These are phyloP conservation scores for Colletotrichum neosansevieriae DNA, from an alignment of 2,329 filamentous ascomycete species.

Conservation along the genomic window DNA sequence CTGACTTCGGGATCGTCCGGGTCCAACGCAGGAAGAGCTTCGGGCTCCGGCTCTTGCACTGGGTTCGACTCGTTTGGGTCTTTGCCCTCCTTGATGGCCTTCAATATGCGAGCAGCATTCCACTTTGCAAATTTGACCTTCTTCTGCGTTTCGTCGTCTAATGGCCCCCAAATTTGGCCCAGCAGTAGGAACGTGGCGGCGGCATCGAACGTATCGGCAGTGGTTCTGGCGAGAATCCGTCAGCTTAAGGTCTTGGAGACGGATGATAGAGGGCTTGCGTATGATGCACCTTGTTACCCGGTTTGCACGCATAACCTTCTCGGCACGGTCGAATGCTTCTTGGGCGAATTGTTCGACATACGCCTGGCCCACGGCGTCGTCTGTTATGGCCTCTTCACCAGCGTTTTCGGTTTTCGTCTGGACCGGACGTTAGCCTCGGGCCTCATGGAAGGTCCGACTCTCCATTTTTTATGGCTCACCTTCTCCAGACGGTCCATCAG, in stretches of 20 bases:
- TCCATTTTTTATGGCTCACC: constrained; percentile 54
- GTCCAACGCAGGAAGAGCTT: constrained; percentile 64
- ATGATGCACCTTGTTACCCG: constrained; percentile 74
- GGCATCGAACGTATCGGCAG: constrained; percentile 92
- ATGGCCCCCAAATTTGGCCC: constrained; percentile 82
- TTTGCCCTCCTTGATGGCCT: constrained; percentile 88
- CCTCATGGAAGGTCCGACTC: background rate
- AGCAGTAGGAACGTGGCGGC: constrained; percentile 93
- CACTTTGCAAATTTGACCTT: constrained; percentile 98
- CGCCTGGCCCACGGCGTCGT: constrained; percentile 87
- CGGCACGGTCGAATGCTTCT: constrained; percentile 87
- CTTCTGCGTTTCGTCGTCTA: constrained; percentile 80
- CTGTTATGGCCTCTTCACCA: constrained; percentile 84
- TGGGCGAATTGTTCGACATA: constrained; percentile 95
- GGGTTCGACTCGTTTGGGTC: constrained; percentile 96
- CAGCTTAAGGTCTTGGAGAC: background rate
- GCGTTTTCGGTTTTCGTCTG: constrained; percentile 79
- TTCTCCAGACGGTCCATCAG: constrained; percentile 94
- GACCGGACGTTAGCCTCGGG: constrained; percentile 22
- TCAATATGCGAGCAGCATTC: constrained; percentile 90
- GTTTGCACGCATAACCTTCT: constrained; percentile 83
- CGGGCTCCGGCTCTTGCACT: constrained; percentile 64
- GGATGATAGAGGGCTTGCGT: background rate
- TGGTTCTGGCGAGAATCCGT: constrained; percentile 71
- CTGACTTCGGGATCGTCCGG: constrained; percentile 75